These are phyloP conservation scores for Dictyostelium citrinum DNA, from an alignment of 78 protist species.

Conservation along the genomic window DNA sequence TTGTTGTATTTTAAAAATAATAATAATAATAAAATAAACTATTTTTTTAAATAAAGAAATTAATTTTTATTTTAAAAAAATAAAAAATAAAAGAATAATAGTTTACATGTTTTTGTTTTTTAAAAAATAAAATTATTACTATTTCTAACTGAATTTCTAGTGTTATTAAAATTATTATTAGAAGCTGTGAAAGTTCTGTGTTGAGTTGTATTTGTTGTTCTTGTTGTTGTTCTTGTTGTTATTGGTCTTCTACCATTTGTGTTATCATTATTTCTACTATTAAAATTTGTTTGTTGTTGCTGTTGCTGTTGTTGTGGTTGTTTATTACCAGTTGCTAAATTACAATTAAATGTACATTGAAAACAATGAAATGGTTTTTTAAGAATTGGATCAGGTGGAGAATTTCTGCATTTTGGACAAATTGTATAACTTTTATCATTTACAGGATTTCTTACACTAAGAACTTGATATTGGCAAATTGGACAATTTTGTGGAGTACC, in stretches of 20 bases:
- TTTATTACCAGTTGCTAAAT: slow-evolving; percentile 13
- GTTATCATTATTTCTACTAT: neutral
- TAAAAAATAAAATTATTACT: neutral
- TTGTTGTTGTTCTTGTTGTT: neutral
- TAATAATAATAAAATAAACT: no score
- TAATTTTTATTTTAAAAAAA: neutral
- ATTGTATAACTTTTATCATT: neutral
- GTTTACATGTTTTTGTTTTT: neutral
- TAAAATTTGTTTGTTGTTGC: neutral
- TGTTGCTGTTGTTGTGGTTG: neutral
- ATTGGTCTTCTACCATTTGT: neutral
- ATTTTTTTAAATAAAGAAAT: neutral
- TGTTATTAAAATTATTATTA: neutral
- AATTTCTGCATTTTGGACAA: slow-evolving; percentile 78
- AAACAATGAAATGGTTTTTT: slow-evolving; percentile 64
- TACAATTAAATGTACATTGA: slow-evolving; percentile 38
- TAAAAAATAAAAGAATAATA: neutral
- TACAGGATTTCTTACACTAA: neutral
- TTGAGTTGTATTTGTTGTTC: neutral
- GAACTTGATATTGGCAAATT: slow-evolving; percentile 65
- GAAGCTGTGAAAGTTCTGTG: neutral
- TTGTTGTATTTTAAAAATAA: no score
- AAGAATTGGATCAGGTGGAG: slow-evolving; percentile 51
- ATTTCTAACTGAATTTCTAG: neutral
- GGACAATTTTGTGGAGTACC: slow-evolving; percentile 5